Evolutionary conservation across 2,329 filamentous ascomycete species (phyloP).

Genomic region (Leptographium radiaticola): DNA sequence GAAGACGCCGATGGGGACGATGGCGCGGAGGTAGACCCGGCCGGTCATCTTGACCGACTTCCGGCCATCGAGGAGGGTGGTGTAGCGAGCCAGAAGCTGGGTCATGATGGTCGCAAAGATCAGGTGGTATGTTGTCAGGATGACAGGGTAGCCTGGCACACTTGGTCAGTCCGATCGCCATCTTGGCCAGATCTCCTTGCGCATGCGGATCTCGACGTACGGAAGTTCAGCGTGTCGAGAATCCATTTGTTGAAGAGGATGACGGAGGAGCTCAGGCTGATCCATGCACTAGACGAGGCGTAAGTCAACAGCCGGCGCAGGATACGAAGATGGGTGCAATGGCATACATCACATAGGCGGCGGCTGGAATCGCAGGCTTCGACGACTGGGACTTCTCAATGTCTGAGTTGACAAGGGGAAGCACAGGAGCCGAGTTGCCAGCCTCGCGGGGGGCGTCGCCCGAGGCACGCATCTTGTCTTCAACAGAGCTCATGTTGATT

Average conservation of each 20-base stretch:
- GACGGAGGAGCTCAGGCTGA: slow-evolving; percentile 79
- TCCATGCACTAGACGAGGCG: slow-evolving; percentile 58
- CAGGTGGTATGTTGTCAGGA: slow-evolving; percentile 94
- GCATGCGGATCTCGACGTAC: slow-evolving; percentile 28
- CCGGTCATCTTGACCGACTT: slow-evolving; percentile 97
- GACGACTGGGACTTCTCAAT: slow-evolving; percentile 56
- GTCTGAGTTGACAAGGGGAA: slow-evolving; percentile 71
- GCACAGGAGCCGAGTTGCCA: slow-evolving; percentile 33
- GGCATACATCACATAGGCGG: slow-evolving; percentile 66
- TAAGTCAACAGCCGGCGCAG: neutral
- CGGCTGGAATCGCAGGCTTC: slow-evolving; percentile 58
- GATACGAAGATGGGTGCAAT: neutral
- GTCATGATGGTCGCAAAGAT: slow-evolving; percentile 89
- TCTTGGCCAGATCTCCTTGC: neutral
- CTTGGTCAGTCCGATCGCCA: neutral
- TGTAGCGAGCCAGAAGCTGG: slow-evolving; percentile 82
- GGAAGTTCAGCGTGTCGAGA: slow-evolving; percentile 71
- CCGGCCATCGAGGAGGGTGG: slow-evolving; percentile 77
- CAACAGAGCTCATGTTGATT: slow-evolving; percentile 41
- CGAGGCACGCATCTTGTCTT: slow-evolving; percentile 75
- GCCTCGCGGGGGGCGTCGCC: slow-evolving; percentile 56
- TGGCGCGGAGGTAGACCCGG: slow-evolving; percentile 80
- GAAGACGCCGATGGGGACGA: slow-evolving; percentile 88
- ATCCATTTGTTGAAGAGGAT: slow-evolving; percentile 99
- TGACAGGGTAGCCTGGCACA: slow-evolving; percentile 51